Conservation (phyloP, 805 yeast species). For the Dipodascus albidus region DNA sequence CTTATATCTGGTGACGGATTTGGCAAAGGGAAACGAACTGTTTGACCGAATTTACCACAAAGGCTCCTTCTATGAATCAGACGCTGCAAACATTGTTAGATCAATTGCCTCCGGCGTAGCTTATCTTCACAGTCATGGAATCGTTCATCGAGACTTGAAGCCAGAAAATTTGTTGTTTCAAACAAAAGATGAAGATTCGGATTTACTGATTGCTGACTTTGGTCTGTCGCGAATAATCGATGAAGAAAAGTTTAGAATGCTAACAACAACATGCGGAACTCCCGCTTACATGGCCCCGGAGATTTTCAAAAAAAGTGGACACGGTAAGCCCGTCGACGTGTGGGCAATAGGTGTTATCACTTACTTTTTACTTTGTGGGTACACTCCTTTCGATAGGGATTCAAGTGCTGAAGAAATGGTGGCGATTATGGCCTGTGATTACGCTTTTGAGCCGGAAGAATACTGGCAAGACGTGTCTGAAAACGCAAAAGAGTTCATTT, state of each 20-base stretch:
- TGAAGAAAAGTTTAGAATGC: slow-evolving; percentile 27
- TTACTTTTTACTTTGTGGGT: slow-evolving; percentile 61
- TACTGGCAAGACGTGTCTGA: slow-evolving; percentile 41
- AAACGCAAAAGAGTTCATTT: slow-evolving; percentile 49
- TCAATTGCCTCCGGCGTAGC: slow-evolving; percentile 43
- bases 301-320: slow-evolving; percentile 40
- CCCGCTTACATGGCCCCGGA: slow-evolving; percentile 72
- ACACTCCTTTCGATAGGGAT: slow-evolving; percentile 70
- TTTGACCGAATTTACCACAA: slow-evolving; percentile 44
- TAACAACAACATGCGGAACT: slow-evolving; percentile 51
- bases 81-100: slow-evolving; percentile 38
- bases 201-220: slow-evolving; percentile 46
- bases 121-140: slow-evolving; percentile 45
- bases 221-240: slow-evolving; percentile 47
- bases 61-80: slow-evolving; percentile 36
- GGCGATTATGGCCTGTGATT: slow-evolving; percentile 50
- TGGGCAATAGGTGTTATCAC: slow-evolving; percentile 72
- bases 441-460: slow-evolving; percentile 47
- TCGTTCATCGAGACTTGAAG: slow-evolving; percentile 63
- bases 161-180: slow-evolving; percentile 58
- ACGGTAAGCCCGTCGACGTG: slow-evolving; percentile 50
- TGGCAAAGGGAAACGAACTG: slow-evolving; percentile 59
- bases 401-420: slow-evolving; percentile 54
- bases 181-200: slow-evolving; percentile 27
- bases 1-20: slow-evolving; percentile 46